These are phyloP conservation scores for Perkinsus chesapeaki DNA, from an alignment of 169 alveolate genomes.

Conservation along the genomic window DNA sequence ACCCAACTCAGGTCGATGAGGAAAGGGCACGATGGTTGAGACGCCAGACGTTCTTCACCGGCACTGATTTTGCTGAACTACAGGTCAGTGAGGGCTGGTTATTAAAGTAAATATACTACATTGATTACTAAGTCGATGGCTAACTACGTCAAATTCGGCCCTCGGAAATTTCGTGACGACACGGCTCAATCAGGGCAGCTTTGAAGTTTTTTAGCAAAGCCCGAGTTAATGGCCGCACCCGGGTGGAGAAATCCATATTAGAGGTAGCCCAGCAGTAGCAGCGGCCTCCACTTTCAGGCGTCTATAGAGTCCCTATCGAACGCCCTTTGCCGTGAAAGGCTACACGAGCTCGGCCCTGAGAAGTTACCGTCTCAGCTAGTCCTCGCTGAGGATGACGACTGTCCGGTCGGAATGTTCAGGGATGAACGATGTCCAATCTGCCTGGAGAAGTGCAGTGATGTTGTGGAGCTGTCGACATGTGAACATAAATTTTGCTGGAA, in stretches of 20 bases:
- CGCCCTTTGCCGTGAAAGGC: not conserved
- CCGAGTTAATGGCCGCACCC: too few relatives aligned
- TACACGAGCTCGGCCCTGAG: not conserved
- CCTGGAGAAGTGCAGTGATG: not conserved
- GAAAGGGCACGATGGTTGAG: not conserved
- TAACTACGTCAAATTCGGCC: too few relatives aligned
- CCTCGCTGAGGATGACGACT: not conserved
- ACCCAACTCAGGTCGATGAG: not conserved
- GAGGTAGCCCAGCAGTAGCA: too few relatives aligned
- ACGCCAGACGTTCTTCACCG: not conserved
- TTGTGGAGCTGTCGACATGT: not conserved
- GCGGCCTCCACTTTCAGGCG: not conserved
- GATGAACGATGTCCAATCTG: not conserved
- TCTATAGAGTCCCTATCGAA: not conserved
- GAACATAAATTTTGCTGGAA: not conserved
- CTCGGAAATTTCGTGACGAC: too few relatives aligned
- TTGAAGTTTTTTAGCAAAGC: too few relatives aligned
- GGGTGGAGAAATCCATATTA: too few relatives aligned
- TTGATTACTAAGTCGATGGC: too few relatives aligned
- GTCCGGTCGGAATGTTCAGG: not conserved
- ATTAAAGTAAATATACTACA: not conserved
- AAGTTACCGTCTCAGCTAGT: not conserved
- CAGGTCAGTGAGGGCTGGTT: not conserved
- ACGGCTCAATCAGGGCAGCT: too few relatives aligned
- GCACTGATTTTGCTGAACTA: not conserved